Conservation (phyloP, 352 stramenopile genomes). For the Globisporangium polare region DNA sequence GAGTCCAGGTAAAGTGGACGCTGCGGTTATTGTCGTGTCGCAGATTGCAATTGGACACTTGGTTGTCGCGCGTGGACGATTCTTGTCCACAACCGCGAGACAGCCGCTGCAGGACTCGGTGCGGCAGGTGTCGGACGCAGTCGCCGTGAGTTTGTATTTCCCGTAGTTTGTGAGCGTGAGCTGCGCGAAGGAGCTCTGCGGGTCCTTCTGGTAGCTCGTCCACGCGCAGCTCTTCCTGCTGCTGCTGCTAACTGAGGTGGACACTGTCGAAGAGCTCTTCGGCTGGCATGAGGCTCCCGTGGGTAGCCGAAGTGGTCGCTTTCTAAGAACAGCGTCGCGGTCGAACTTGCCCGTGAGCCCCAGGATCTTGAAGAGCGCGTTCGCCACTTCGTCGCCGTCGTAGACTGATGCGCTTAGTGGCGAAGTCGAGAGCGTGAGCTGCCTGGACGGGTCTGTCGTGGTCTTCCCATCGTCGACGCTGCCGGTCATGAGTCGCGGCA, state of each 20-base stretch:
- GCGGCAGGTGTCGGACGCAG: constrained; percentile 34
- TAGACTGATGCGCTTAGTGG: constrained; percentile 7
- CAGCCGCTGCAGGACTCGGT: constrained; percentile 38
- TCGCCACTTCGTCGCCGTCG: constrained; percentile 6
- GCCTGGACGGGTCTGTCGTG: neutral
- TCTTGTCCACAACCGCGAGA: constrained; percentile 41
- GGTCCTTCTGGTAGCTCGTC: constrained; percentile 7
- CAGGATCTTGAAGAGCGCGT: constrained; percentile 3
- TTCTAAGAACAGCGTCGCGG: constrained; percentile 9
- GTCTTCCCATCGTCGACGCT: constrained; percentile 3
- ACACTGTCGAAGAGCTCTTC: neutral
- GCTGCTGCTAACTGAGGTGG: neutral
- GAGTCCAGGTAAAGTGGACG: neutral
- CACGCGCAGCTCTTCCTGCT: constrained; percentile 1
- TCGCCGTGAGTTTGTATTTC: constrained; percentile 45
- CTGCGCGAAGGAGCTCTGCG: neutral
- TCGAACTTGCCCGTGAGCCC: constrained; percentile 4
- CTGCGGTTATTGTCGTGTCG: neutral
- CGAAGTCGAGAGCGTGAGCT: constrained; percentile 1
- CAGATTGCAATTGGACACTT: constrained; percentile 35
- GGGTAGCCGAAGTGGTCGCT: constrained; percentile 8
- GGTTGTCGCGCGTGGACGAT: constrained; percentile 35
- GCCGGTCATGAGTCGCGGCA: constrained; percentile 12
- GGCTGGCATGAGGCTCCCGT: neutral
- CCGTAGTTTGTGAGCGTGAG: constrained; percentile 22